Evolutionary conservation across 805 yeast species (phyloP), one percentile per base, ranked within the genome.

Genomic region (Ogataea saltuana): DNA sequence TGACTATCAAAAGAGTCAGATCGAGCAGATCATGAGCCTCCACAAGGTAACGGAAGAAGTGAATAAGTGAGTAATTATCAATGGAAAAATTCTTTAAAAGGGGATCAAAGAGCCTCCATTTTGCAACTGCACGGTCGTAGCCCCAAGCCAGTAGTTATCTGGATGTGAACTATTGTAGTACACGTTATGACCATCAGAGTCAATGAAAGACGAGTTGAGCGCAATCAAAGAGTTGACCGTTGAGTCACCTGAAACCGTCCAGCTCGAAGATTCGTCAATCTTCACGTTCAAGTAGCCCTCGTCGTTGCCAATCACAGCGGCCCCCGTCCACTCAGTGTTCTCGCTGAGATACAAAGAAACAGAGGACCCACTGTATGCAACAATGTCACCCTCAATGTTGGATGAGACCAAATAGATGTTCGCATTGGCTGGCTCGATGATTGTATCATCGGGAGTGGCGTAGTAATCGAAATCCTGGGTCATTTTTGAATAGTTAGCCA

Each of bases 251-350:
- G 37, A n/a, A 12, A 39, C 38, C n/a, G 6, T 25, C 43, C 43
- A 39, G 3, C 16, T 4, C 11, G 38, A 39, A 10, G 36, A 23
- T 11, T 21, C 31, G 31, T 39, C 38, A 12, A 39, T 22, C 3
- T 16, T 26, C 13, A 39, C 28, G 32, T 32, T 25, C 19, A 23
- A 17, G 20, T 39, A 39, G 5, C 30, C 43, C 16, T 6, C 15
- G 4, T 33, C 36, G 31, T 39, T 25, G 4, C 37, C 43, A 32
- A 39, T 39, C 21, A 32, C 25, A 12, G 43, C 43, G n/a, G 38
- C 38, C 10, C 38, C 38, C 15, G 38, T 34, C 38, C 38, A 34
- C 12, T 13, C 38, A 3, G 38, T 32, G 26, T 23, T 17, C 11
- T 39, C 37, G 19, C 30, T 30, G 23, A 39, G 20, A 26, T 39